Base-by-base conservation (phyloP, 805 yeast species). In the Sungouiozyma intestinalis region DNA sequence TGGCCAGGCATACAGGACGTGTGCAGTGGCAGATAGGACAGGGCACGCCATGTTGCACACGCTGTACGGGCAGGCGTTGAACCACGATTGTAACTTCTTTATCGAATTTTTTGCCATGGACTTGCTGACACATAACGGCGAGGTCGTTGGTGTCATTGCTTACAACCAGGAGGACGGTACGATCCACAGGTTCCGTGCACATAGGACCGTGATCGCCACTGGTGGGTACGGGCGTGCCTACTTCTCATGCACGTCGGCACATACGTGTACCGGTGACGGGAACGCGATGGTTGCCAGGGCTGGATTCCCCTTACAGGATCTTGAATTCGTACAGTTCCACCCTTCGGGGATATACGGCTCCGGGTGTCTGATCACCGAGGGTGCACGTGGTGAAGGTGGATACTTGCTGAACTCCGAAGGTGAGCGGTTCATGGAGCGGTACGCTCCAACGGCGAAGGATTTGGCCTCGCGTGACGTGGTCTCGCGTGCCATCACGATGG, bases 371-470 rank as follows among this genome's bases (percentile, higher is more conserved):
- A 92, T 92, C 66, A 92, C 98, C 44, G 98, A 92, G 71, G 98
- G 98, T 72, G 95, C 97, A 53, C 84, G 98, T 75, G 98, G 98
- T 77, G 98, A 92, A 74, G 98, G 98, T 79, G 98, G 98, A 51
- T 92, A 77, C 77, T 74, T 90, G 65, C 75, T 90, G 50, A 90
- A 90, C 77, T 77, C 87, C 53, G 95, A 92, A 71, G 98, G 98
- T 76, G 98, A 90, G 73, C 81, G 98, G 68, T 90, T 90, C 68
- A 90, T 90, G 98, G 98, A 90, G 74, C 82, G 98, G 69, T 90
- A 90, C 63, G 98, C 98, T 44, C 98, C 98, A 52, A 83, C 88
- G 42, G 97, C 97, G 53, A 92, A 90, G 74, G 98, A 90, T 71
- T 75, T 90, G 66, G 98, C 98, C 45, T 87, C 94, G 48, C 83